These are phyloP conservation scores for Cucurbita pepo DNA, from an alignment of 306 rosid genomes.

Conservation along the genomic window DNA sequence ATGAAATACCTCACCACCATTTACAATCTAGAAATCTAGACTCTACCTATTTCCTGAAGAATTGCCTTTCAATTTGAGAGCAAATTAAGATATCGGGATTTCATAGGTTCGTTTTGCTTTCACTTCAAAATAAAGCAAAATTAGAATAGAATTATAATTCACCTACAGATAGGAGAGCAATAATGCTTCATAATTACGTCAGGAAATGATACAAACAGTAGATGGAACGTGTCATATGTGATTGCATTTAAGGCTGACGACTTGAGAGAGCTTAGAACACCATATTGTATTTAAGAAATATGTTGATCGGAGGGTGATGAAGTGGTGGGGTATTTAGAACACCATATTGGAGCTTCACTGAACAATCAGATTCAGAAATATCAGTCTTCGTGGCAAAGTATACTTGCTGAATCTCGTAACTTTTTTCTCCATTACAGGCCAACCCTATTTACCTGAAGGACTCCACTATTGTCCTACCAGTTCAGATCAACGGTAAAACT, in stretches of 20 bases:
- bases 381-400: no score
- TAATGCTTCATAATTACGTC: neutral
- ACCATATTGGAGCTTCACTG: neutral
- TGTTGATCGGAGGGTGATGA: neutral
- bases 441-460: conserved; percentile 61
- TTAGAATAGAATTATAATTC: neutral
- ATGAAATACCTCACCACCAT: neutral
- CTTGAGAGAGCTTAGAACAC: neutral
- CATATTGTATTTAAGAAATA: neutral
- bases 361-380: no score
- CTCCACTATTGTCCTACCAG: conserved; percentile 56
- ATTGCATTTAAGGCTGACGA: neutral
- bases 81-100: neutral
- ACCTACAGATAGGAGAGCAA: neutral
- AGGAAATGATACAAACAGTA: neutral
- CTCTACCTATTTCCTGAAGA: neutral
- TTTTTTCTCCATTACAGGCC: conserved; percentile 32
- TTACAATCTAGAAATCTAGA: neutral
- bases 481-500: conserved; percentile 91
- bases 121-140: neutral
- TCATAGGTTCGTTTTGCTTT: neutral
- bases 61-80: neutral
- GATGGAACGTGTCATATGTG: neutral
- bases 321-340: neutral
- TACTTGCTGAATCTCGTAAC: neutral